Conservation (phyloP, 352 stramenopile genomes). For the Globisporangium solare region DNA sequence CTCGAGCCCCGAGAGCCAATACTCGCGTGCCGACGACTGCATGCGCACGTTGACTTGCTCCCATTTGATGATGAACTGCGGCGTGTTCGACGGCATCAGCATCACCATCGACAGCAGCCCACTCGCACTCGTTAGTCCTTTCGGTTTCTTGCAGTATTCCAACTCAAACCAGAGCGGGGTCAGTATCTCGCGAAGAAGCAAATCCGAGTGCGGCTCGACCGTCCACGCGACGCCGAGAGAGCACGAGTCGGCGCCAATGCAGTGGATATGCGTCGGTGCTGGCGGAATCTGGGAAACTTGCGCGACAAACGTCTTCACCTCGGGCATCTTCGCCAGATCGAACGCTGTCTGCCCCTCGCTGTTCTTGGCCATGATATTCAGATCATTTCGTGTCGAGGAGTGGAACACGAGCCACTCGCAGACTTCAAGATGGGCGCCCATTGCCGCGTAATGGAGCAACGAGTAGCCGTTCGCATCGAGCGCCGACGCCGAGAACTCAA, state of each 20-base stretch:
- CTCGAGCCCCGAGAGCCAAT: slow-evolving; percentile 55
- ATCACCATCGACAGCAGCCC: slow-evolving; percentile 51
- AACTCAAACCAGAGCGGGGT: slow-evolving; percentile 47
- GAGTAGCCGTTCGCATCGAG: slow-evolving; percentile 58
- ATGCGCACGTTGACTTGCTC: slow-evolving; percentile 40
- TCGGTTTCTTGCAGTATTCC: slow-evolving; percentile 58
- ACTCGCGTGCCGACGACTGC: slow-evolving; percentile 40
- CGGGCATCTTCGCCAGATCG: slow-evolving; percentile 36
- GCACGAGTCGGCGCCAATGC: slow-evolving; percentile 44
- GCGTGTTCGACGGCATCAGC: slow-evolving; percentile 26
- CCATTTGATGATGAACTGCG: slow-evolving; percentile 43
- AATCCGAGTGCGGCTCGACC: slow-evolving; percentile 28
- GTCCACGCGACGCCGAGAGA: slow-evolving; percentile 57
- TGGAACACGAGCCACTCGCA: slow-evolving; percentile 61
- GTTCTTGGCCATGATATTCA: slow-evolving; percentile 43
- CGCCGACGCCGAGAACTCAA: slow-evolving; percentile 26
- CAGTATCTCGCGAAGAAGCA: slow-evolving; percentile 27
- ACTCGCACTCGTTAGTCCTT: slow-evolving; percentile 35
- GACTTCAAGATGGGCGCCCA: slow-evolving; percentile 46
- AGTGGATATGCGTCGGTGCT: slow-evolving; percentile 29
- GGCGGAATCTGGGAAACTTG: slow-evolving; percentile 30
- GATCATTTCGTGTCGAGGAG: slow-evolving; percentile 26
- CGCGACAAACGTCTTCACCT: slow-evolving; percentile 37
- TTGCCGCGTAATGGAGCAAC: slow-evolving; percentile 60
- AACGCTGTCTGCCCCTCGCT: slow-evolving; percentile 31